Percentiles rank a stretch among this genome's conserved stretches.
Conservation (phyloP, 441 rosid species). For the Pelargonium myrrhifolium region DNA sequence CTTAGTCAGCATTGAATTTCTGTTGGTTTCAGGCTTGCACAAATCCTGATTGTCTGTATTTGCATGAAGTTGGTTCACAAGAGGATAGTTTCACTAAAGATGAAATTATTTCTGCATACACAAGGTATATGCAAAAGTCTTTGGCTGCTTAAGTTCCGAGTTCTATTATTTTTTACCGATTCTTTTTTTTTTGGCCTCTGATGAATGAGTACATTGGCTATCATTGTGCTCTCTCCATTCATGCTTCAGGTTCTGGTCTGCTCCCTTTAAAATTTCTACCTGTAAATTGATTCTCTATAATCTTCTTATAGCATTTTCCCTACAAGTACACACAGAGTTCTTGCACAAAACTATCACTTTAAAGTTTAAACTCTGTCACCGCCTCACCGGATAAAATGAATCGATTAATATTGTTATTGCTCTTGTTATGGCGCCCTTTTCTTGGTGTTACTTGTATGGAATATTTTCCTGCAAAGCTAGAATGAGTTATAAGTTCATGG, state of each 20-base stretch:
- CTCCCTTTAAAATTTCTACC: too few relatives aligned
- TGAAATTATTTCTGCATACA: slow-evolving; percentile 69
- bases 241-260: not conserved
- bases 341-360: too few relatives aligned
- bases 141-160: not conserved
- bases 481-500: not conserved
- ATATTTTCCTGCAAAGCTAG: not conserved
- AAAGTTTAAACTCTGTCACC: too few relatives aligned
- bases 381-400: too few relatives aligned
- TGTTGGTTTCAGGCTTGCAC: slow-evolving; percentile 56
- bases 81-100: slow-evolving; percentile 90
- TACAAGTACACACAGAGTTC: too few relatives aligned
- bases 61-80: slow-evolving; percentile 85
- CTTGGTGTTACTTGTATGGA: not conserved
- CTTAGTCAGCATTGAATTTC: slow-evolving; percentile 15
- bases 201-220: not conserved
- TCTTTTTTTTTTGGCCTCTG: not conserved
- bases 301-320: not conserved
- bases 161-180: too few relatives aligned
- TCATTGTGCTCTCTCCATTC: not conserved
- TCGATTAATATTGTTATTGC: too few relatives aligned
- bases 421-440: not conserved
- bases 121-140: slow-evolving; percentile 37
- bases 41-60: slow-evolving; percentile 83
- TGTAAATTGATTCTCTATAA: not conserved